Percentiles rank a stretch among this genome's conserved stretches.
Conservation (phyloP, 1,139 yeast species). For the Geotrichum cucujoidarum region DNA sequence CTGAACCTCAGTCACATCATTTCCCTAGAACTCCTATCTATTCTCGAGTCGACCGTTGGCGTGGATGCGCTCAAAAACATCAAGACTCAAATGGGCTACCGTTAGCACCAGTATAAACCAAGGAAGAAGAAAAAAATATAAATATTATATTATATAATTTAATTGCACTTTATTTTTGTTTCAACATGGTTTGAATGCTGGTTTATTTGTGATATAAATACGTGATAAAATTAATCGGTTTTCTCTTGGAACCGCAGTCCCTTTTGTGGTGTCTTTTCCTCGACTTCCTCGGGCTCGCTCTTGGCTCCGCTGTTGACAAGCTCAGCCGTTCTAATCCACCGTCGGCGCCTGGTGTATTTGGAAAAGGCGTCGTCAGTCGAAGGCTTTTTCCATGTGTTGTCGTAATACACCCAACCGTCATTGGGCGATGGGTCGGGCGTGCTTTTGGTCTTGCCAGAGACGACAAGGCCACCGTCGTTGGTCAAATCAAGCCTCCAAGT, state of each 20-base stretch:
- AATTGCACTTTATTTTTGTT: neutral
- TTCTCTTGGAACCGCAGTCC: constrained; percentile 1
- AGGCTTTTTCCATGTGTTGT: constrained; percentile 92
- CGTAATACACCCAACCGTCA: constrained; percentile 85
- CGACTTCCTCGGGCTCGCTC: neutral
- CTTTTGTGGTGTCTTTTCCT: neutral
- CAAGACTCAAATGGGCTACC: neutral
- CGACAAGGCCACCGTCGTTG: constrained; percentile 59
- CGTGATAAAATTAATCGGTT: too few species aligned
- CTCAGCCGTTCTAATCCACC: constrained; percentile 96
- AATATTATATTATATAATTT: neutral
- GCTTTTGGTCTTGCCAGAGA: constrained; percentile 51
- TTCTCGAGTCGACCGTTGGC: constrained; percentile 8
- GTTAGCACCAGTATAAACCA: neutral
- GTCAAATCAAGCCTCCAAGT: constrained; percentile 88
- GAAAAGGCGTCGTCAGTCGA: constrained; percentile 82
- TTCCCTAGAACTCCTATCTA: constrained; percentile 5
- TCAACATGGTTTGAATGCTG: neutral
- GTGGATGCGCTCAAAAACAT: neutral
- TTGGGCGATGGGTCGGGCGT: constrained; percentile 72
- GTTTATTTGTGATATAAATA: too few species aligned
- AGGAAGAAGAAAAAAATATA: neutral
- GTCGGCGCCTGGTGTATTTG: constrained; percentile 85
- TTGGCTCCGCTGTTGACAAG: constrained; percentile 40
- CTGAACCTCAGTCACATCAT: constrained; percentile 6